Evolutionary conservation across 2,329 filamentous ascomycete genomes (phyloP), one percentile per base, ranked within the genome.

Genomic region (Drechslerella dactyloides): DNA sequence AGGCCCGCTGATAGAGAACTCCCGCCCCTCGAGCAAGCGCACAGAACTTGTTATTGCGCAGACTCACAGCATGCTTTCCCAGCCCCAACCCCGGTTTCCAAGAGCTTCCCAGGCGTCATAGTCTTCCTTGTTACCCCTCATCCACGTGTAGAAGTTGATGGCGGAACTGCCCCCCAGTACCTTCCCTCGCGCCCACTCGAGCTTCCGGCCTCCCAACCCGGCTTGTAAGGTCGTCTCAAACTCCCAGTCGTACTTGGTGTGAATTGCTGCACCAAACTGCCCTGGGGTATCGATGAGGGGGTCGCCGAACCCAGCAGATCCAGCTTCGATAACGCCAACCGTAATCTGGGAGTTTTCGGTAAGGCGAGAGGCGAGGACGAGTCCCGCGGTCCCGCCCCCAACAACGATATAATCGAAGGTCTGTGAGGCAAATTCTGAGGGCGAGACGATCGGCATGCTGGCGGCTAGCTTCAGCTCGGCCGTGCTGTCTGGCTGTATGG

Each of bases 71-170:
- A 84, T 72, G 5, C 80, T 80, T 44, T 84, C 78, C 84, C 84
- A 88, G 0, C 81, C 80, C 86, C 86, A 88, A 1, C 85, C 86
- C 0, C 74, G 63, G 74, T 87, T 88, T 0, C 86, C 86, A 8
- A 88, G 78, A 30, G 80, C 78, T 52, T 82, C 83, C 86, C 86
- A 88, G 0, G 81, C 81, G 77, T 88, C 83, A 51, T 85, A 84
- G 50, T 86, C 84, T 37, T 80, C 80, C 37, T 76, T 78, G 54
- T 79, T 80, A 5, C 81, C 83, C 33, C 83, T 80, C 59, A 77
- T 77, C 74, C 75, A 79, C n/a, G 78, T 74, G 75, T 78, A 77
- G 23, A 75, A 76, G 52, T 79, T 79, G 56, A 80, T 75, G 6
- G 78, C 74, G 17, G 76, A 79, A 13, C 77, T 75, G 6, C 79